Evolutionary conservation across 805 yeast genomes (phyloP).

Genomic region (Saturnispora galanensis): DNA sequence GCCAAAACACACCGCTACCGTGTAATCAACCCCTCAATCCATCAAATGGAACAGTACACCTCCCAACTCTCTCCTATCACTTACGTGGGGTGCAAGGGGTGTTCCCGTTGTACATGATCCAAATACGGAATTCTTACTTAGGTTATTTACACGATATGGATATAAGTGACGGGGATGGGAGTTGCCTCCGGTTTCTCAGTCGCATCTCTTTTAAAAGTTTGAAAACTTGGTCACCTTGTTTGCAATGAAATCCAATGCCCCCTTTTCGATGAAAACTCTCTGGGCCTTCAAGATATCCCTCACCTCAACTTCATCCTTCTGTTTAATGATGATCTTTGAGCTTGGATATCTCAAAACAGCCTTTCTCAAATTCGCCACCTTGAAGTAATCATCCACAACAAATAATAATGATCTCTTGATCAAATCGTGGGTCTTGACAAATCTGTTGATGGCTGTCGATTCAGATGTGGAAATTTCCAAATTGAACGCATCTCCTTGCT

Average conservation of each 20-base stretch:
- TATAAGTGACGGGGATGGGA: background rate
- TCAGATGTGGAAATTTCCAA: constrained; percentile 24
- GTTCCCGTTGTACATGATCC: too few species aligned
- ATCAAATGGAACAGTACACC: too few species aligned
- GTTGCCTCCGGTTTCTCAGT: too few species aligned
- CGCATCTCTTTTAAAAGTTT: constrained; percentile 7
- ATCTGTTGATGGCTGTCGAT: constrained; percentile 24
- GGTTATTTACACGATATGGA: too few species aligned
- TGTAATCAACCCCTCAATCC: too few species aligned
- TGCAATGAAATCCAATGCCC: constrained; percentile 58
- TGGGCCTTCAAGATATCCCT: constrained; percentile 76
- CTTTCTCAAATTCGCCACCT: constrained; percentile 44
- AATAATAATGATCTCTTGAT: constrained; percentile 51
- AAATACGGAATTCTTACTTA: too few species aligned
- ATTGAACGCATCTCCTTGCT: constrained; percentile 20
- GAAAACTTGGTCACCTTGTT: constrained; percentile 19
- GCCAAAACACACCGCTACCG: too few species aligned
- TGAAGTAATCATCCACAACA: constrained; percentile 41
- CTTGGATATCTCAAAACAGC: constrained; percentile 44
- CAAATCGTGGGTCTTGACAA: constrained; percentile 40
- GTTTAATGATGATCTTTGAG: constrained; percentile 50
- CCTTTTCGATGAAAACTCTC: constrained; percentile 60
- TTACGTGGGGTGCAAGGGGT: too few species aligned
- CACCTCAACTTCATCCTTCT: constrained; percentile 72
- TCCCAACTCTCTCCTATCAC: too few species aligned